phyloP scores from a whole-genome alignment of 345 rosid genomes.

The Salix purpurea region DNA sequence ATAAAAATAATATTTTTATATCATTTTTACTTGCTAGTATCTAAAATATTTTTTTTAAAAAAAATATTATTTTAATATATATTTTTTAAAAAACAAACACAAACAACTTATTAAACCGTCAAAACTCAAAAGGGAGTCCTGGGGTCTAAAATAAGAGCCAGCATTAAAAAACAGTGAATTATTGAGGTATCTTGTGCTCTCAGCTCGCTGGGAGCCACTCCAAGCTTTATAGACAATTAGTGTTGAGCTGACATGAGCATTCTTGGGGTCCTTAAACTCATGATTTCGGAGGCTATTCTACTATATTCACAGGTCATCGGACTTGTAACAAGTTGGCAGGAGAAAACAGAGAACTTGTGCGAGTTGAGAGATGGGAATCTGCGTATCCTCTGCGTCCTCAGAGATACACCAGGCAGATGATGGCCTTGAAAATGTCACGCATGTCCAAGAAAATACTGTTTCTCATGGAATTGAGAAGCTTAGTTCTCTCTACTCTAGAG shows the following conservation, averaged over 20 bases:
- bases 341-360: neutral
- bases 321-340: neutral
- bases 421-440: constrained; percentile 20
- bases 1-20: too few relatives aligned
- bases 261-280: constrained; percentile 22
- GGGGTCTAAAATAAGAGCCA: neutral
- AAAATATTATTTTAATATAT: too few relatives aligned
- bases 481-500: constrained; percentile 54
- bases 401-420: constrained; percentile 33
- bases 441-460: constrained; percentile 7
- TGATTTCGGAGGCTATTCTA: constrained; percentile 11
- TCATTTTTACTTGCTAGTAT: too few relatives aligned
- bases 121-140: too few relatives aligned
- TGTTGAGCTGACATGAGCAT: constrained; percentile 21
- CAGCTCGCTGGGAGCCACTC: constrained; percentile 34
- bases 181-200: constrained; percentile 31
- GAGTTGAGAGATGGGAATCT: constrained; percentile 46
- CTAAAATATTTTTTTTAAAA: too few relatives aligned
- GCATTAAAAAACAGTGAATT: constrained; percentile 22
- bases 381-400: constrained; percentile 45
- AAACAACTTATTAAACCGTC: too few relatives aligned
- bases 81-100: accelerated
- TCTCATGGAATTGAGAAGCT: constrained; percentile 17
- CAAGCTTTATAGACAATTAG: neutral
- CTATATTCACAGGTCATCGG: constrained; percentile 10